These are phyloP conservation scores for Beauveria scarabaeidicola DNA, from an alignment of 2,329 filamentous ascomycete species.

Conservation along the genomic window DNA sequence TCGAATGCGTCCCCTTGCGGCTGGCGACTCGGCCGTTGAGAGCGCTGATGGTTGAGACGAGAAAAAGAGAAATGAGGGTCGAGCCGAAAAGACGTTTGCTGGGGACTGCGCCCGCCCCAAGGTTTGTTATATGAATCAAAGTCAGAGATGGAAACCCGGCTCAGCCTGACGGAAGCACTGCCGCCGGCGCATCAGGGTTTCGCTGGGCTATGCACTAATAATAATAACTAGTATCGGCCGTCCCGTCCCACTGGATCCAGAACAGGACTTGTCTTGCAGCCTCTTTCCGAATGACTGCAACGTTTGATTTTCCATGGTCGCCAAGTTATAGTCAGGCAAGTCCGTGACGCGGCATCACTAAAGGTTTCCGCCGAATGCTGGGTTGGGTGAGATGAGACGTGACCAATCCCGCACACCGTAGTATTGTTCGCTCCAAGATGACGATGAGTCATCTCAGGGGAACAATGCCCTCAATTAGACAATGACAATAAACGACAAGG, in stretches of 20 bases:
- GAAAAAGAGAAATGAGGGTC: not conserved
- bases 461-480: no score
- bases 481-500: no score
- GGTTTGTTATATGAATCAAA: not conserved
- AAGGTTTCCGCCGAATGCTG: no score
- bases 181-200: not conserved
- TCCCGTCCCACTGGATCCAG: conserved; percentile 1
- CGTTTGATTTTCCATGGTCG: no score
- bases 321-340: no score
- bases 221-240: not conserved
- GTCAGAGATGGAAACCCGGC: not conserved
- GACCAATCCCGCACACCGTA: no score
- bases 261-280: not conserved
- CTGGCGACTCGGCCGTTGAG: not conserved
- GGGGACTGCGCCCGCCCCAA: not conserved
- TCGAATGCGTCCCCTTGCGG: not conserved
- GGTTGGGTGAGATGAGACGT: no score
- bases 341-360: no score
- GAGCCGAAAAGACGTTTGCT: not conserved
- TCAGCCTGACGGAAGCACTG: conserved; percentile 1
- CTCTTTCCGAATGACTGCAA: no score
- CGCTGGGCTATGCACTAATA: not conserved
- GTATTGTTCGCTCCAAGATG: no score
- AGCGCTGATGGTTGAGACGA: not conserved
- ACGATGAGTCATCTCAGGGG: no score